Conservation (phyloP, 2,329 filamentous ascomycete species). For the Acrodontium crateriforme region DNA sequence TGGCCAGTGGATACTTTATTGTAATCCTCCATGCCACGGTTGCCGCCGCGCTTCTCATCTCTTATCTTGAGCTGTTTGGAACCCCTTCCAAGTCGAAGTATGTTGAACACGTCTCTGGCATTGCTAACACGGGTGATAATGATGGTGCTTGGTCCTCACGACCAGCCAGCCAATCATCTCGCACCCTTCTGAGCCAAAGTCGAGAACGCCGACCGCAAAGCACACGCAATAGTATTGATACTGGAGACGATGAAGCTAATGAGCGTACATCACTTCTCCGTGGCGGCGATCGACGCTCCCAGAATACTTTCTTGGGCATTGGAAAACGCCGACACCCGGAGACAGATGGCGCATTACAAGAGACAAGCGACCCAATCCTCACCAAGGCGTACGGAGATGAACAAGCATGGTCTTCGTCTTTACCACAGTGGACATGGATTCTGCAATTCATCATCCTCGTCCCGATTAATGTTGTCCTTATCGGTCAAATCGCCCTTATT, state of each 20-base stretch:
- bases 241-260: conserved; percentile 30
- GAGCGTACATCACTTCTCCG: conserved; percentile 45
- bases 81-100: conserved; percentile 57
- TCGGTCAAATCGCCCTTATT: conserved; percentile 63
- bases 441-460: conserved; percentile 70
- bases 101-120: conserved; percentile 40
- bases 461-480: conserved; percentile 62
- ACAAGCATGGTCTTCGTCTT: conserved; percentile 67
- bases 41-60: conserved; percentile 61
- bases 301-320: conserved; percentile 43
- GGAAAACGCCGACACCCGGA: conserved; percentile 26
- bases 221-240: conserved; percentile 8
- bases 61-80: conserved; percentile 66
- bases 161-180: conserved; percentile 15
- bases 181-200: conserved; percentile 10
- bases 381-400: conserved; percentile 49
- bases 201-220: conserved; percentile 3
- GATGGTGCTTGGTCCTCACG: conserved; percentile 10
- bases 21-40: conserved; percentile 66
- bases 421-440: conserved; percentile 79
- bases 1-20: conserved; percentile 66
- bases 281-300: conserved; percentile 25
- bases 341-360: conserved; percentile 19
- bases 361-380: conserved; percentile 16
- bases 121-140: conserved; percentile 6